phyloP scores from a whole-genome alignment of 139 green algal genomes.

The Chlorella sp. region DNA sequence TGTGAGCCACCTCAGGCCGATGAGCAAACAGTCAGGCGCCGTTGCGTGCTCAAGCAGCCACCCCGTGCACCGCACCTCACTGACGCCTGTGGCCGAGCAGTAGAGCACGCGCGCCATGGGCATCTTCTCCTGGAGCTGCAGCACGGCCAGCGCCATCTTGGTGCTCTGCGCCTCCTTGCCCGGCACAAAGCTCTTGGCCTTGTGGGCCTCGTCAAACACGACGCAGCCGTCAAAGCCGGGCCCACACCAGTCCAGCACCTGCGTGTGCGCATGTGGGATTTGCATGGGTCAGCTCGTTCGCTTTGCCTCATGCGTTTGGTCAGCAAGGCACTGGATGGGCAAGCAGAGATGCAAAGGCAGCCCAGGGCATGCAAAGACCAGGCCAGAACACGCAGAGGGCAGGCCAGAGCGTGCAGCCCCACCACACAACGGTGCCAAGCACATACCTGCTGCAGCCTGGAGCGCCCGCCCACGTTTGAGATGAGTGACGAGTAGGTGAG shows the following conservation, averaged over 20 bases:
- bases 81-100: constrained; percentile 66
- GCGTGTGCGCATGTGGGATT: no score
- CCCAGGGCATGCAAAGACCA: no score
- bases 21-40: no score
- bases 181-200: constrained; percentile 76
- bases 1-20: no score
- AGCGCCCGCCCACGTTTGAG: constrained; percentile 9
- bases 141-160: constrained; percentile 59
- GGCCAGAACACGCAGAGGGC: no score
- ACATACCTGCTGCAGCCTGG: constrained; percentile 62
- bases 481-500: constrained; percentile 82
- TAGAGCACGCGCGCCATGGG: constrained; percentile 74
- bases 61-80: constrained; percentile 39
- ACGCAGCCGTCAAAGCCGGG: constrained; percentile 62
- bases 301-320: no score
- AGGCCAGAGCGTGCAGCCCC: no score
- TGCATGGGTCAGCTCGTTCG: no score
- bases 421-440: background rate
- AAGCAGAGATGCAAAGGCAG: no score
- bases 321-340: no score
- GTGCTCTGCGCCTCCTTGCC: constrained; percentile 64
- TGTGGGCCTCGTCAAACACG: constrained; percentile 76
- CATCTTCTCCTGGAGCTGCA: constrained; percentile 60
- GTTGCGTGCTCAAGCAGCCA: no score
- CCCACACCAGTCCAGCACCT: constrained; percentile 18